phyloP scores from a whole-genome alignment of 2,329 filamentous ascomycete genomes.

The Aphanoascus verrucosus region DNA sequence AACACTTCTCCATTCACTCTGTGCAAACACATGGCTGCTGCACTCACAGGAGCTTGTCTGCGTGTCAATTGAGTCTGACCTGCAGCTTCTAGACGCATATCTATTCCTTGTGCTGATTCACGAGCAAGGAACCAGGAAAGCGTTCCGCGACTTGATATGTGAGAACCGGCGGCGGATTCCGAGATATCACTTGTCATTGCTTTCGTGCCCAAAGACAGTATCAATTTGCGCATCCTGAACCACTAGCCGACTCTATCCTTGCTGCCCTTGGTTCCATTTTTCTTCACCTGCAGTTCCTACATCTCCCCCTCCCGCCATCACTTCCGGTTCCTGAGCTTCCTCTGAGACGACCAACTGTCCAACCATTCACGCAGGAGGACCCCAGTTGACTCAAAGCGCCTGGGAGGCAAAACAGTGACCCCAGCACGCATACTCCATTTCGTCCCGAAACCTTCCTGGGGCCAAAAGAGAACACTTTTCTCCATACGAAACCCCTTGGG shows the following conservation, averaged over 20 bases:
- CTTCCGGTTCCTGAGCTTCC: not conserved
- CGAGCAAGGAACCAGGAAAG: not conserved
- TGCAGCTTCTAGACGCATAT: not conserved
- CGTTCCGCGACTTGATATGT: constrained; percentile 6
- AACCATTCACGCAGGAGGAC: constrained; percentile 1
- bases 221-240: not conserved
- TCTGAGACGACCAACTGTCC: not conserved
- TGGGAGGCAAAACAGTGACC: constrained; percentile 6
- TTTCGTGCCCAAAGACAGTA: not conserved
- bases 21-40: too few relatives aligned
- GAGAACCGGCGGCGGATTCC: constrained; percentile 4
- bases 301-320: not conserved
- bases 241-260: constrained; percentile 6
- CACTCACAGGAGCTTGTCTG: not conserved
- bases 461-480: not conserved
- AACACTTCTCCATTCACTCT: too few relatives aligned
- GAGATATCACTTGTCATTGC: not conserved
- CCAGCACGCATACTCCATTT: constrained; percentile 1
- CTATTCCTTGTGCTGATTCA: not conserved
- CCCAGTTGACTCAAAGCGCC: not conserved
- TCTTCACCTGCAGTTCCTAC: not conserved
- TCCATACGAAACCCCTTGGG: constrained; percentile 5
- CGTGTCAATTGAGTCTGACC: constrained; percentile 6
- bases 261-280: constrained; percentile 4
- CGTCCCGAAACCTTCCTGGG: constrained; percentile 12